Evolutionary conservation across 2,329 filamentous ascomycete genomes (phyloP), one percentile per base, ranked within the genome.

Genomic region (Aspergillus aculeatinus): DNA sequence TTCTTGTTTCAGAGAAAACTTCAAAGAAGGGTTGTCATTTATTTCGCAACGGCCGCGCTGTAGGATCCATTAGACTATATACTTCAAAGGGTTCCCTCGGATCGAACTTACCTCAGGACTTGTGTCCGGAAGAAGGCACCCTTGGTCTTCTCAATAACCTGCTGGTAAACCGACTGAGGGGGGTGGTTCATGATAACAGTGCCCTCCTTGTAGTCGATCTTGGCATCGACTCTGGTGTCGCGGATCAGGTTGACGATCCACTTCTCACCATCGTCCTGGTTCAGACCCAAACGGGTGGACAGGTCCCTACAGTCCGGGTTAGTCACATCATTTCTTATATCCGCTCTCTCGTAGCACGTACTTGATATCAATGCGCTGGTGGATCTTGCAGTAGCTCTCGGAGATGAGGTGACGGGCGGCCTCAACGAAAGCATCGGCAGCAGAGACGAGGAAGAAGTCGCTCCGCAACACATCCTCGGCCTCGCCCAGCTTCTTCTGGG

Each of bases 231-330:
- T 64, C 93, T 87, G 25, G 95, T 99, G 80, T 99, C 95, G 65
- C 95, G 89, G 80, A 99, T 99, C 66, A 99, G 85, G 83, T 99
- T 99, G 71, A 99, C 95, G 73, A 99, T 99, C 95, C 95, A 99
- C 84, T 99, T 99, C 87, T 99, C 95, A 72, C 95, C 95, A 74
- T 98, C 95, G 74, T 96, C 92, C 71, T 93, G 89, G 75, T 90
- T 92, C 66, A 99, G 85, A 67, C 94, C 95, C 62, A 99, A 87
- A 76, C 95, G 91, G 65, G 88, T 89, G 66, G 92, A 96, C 61
- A 99, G 86, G 71, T 98, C 95, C 79, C 86, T 88, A 63, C 1
- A 60, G 23, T 19, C 27, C 49, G 23, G n/a, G 57, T 70, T 64
- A 72, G 67, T 59, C 56, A 47, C 55, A 57, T 33, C 35, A 25